Percentiles rank a stretch among this genome's conserved stretches.
phyloP scores from a whole-genome alignment of 805 yeast genomes.

The Candida chauliodis region DNA sequence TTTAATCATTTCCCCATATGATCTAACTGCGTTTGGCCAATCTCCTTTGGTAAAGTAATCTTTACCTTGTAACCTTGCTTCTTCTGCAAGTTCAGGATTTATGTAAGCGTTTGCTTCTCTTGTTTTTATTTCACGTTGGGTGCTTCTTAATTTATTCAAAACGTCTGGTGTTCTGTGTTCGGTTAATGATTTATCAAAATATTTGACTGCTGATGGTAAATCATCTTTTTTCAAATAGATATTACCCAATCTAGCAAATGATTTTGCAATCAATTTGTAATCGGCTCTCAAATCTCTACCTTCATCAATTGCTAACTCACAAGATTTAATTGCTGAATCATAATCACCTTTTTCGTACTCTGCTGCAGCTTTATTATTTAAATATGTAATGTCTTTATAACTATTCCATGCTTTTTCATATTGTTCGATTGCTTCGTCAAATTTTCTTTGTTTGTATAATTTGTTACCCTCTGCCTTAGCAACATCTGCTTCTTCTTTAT shows the following conservation, averaged over 20 bases:
- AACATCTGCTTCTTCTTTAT: constrained; percentile 55
- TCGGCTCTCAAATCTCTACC: constrained; percentile 91
- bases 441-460: constrained; percentile 79
- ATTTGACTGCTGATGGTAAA: constrained; percentile 66
- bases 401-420: constrained; percentile 86
- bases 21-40: constrained; percentile 95
- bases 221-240: constrained; percentile 74
- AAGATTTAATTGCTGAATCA: constrained; percentile 78
- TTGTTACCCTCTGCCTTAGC: constrained; percentile 84
- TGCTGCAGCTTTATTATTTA: constrained; percentile 97
- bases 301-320: constrained; percentile 78
- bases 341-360: constrained; percentile 93
- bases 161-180: constrained; percentile 97
- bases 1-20: constrained; percentile 92
- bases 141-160: constrained; percentile 76
- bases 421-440: constrained; percentile 86
- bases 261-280: constrained; percentile 86
- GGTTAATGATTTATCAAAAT: constrained; percentile 85
- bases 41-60: constrained; percentile 84
- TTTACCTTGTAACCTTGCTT: constrained; percentile 90
- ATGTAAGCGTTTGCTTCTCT: constrained; percentile 75
- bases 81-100: constrained; percentile 91
- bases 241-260: constrained; percentile 89
- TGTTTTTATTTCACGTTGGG: constrained; percentile 82
- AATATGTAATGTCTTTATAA: constrained; percentile 80